Conservation (phyloP, 1,284 basidiomycete genomes). For the Thecaphora thlaspeos region DNA sequence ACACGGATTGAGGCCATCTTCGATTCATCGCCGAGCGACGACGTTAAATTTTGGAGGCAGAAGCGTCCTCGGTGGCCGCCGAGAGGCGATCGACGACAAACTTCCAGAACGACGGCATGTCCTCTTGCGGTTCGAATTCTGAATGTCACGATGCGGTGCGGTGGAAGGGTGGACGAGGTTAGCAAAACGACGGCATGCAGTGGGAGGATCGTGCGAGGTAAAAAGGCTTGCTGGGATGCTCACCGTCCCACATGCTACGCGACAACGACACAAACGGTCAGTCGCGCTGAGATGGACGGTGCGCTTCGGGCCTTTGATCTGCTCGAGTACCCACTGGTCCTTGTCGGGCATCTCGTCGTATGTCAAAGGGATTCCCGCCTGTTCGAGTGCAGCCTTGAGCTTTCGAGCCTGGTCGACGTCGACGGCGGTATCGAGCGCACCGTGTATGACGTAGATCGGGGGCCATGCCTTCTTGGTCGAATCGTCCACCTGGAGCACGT, state of each 20-base stretch:
- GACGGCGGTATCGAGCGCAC: constrained; percentile 35
- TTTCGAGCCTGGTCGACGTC: constrained; percentile 33
- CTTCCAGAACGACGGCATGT: constrained; percentile 19
- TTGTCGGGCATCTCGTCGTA: constrained; percentile 33
- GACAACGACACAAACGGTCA: too few relatives aligned
- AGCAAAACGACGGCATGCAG: neutral
- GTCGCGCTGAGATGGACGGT: too few relatives aligned
- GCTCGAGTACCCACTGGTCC: constrained; percentile 21
- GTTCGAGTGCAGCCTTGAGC: constrained; percentile 22
- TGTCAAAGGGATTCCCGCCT: constrained; percentile 6
- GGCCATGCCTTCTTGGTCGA: constrained; percentile 17
- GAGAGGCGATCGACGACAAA: constrained; percentile 8
- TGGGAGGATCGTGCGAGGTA: too few relatives aligned
- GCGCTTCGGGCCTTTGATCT: too few relatives aligned
- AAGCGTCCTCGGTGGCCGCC: too few relatives aligned
- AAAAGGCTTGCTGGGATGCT: too few relatives aligned
- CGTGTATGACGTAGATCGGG: constrained; percentile 38
- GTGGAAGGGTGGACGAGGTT: neutral
- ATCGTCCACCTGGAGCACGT: constrained; percentile 12
- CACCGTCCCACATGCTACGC: constrained; percentile 20
- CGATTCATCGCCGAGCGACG: too few relatives aligned
- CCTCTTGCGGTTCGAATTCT: constrained; percentile 30
- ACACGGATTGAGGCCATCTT: too few relatives aligned
- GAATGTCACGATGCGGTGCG: too few relatives aligned
- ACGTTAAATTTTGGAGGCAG: too few relatives aligned